These are phyloP conservation scores for Stromatinia cepivora DNA, from an alignment of 2,329 filamentous ascomycete genomes.

Conservation along the genomic window DNA sequence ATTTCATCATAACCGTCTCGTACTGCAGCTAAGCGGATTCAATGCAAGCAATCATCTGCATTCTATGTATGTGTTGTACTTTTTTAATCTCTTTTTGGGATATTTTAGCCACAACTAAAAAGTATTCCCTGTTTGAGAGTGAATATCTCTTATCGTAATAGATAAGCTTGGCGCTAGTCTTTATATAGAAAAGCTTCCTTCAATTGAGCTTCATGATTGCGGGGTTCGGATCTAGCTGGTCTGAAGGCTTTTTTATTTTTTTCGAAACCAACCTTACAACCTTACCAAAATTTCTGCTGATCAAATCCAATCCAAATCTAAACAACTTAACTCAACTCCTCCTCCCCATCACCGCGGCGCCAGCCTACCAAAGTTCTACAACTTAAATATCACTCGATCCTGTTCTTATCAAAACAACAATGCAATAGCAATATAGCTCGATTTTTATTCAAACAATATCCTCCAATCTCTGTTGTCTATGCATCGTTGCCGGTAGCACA, in stretches of 20 bases:
- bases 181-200: background rate
- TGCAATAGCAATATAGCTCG: conserved; percentile 10
- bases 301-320: conserved; percentile 1
- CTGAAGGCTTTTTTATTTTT: conserved; percentile 1
- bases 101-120: background rate
- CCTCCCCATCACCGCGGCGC: background rate
- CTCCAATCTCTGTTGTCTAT: background rate
- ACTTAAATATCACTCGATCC: background rate
- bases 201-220: conserved; percentile 13
- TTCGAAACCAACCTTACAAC: conserved; percentile 23
- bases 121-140: background rate
- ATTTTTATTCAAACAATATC: background rate
- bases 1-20: background rate
- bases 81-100: background rate
- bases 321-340: conserved; percentile 13
- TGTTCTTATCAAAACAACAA: background rate
- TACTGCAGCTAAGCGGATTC: conserved; percentile 21
- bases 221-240: conserved; percentile 8
- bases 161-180: background rate
- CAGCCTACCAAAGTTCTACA: background rate
- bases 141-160: conserved; percentile 11
- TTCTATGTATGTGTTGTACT: conserved; percentile 2
- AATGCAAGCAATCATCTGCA: conserved; percentile 24
- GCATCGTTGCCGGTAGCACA: conserved; percentile 14
- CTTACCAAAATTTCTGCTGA: conserved; percentile 21